phyloP scores from a whole-genome alignment of 2,329 filamentous ascomycete species.

The Pseudogymnoascus sp. region DNA sequence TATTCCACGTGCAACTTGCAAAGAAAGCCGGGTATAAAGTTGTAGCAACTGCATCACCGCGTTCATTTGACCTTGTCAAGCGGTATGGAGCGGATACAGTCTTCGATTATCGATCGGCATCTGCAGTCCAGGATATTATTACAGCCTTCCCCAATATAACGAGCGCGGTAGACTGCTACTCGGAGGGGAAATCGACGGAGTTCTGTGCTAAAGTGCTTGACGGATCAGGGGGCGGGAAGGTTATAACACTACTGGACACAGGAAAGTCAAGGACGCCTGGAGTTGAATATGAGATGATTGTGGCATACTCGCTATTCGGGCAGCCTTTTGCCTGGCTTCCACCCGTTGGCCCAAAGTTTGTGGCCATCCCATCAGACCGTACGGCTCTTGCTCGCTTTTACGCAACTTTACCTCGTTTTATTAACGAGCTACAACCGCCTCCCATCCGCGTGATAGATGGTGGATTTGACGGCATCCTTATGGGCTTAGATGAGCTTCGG shows the following conservation, averaged over 20 bases:
- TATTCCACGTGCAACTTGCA: slow-evolving; percentile 42
- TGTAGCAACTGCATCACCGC: slow-evolving; percentile 39
- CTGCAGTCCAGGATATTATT: slow-evolving; percentile 13
- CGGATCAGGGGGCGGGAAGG: slow-evolving; percentile 22
- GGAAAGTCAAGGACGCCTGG: slow-evolving; percentile 18
- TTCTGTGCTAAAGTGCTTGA: slow-evolving; percentile 22
- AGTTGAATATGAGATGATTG: slow-evolving; percentile 21
- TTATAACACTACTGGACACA: slow-evolving; percentile 24
- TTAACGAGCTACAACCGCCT: too few relatives aligned
- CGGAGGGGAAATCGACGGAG: slow-evolving; percentile 26
- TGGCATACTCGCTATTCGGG: slow-evolving; percentile 24
- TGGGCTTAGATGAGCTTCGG: slow-evolving; percentile 14
- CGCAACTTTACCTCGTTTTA: slow-evolving; percentile 15
- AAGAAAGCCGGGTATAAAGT: slow-evolving; percentile 34
- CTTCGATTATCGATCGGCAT: slow-evolving; percentile 45
- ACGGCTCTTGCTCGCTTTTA: slow-evolving; percentile 21
- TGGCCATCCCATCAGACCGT: slow-evolving; percentile 25
- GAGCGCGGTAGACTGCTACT: slow-evolving; percentile 28
- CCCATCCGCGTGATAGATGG: neutral
- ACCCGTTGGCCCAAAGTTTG: slow-evolving; percentile 26
- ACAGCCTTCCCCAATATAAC: slow-evolving; percentile 21
- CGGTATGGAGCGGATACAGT: slow-evolving; percentile 39
- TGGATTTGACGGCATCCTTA: slow-evolving; percentile 13
- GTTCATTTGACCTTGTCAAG: slow-evolving; percentile 41
- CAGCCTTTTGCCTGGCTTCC: slow-evolving; percentile 24